phyloP scores from a whole-genome alignment of 2,329 filamentous ascomycete species.

The Laburnicola sp. region DNA sequence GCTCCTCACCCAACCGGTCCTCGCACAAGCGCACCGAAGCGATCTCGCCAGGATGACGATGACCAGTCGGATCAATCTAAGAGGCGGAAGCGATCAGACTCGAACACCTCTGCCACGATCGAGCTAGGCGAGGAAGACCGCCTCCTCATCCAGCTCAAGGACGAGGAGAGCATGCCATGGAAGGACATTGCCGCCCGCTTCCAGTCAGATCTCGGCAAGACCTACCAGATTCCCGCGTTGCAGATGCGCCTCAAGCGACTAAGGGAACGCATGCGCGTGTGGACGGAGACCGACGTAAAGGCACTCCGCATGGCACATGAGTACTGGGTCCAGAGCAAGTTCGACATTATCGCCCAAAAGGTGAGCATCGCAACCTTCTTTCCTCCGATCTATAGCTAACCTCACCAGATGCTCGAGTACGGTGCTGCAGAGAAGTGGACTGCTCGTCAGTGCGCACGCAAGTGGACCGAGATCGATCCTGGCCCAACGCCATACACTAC shows the following conservation, averaged over 20 bases:
- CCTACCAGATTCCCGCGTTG: slow-evolving; percentile 55
- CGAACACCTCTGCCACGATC: slow-evolving; percentile 35
- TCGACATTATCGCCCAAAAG: slow-evolving; percentile 57
- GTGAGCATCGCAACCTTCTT: slow-evolving; percentile 28
- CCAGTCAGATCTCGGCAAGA: slow-evolving; percentile 53
- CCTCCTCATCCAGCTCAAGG: slow-evolving; percentile 55
- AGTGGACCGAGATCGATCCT: slow-evolving; percentile 54
- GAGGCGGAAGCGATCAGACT: slow-evolving; percentile 48
- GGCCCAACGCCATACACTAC: slow-evolving; percentile 39
- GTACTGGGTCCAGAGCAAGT: slow-evolving; percentile 58
- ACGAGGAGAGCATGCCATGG: slow-evolving; percentile 57
- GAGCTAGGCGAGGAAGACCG: slow-evolving; percentile 57
- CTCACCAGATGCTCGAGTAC: slow-evolving; percentile 55
- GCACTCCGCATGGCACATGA: slow-evolving; percentile 56
- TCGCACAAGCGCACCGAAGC: slow-evolving; percentile 40
- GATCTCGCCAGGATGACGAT: slow-evolving; percentile 46
- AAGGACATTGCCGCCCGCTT: slow-evolving; percentile 58
- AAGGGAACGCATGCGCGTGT: slow-evolving; percentile 54
- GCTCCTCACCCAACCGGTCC: slow-evolving; percentile 48
- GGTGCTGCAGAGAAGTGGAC: slow-evolving; percentile 57
- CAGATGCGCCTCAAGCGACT: slow-evolving; percentile 60
- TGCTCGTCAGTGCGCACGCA: slow-evolving; percentile 53
- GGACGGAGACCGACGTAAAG: slow-evolving; percentile 56
- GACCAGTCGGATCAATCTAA: slow-evolving; percentile 36
- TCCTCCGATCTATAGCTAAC: slow-evolving; percentile 13